Conservation (phyloP, 2,329 filamentous ascomycete genomes). For the Xylariaceae sp. region DNA sequence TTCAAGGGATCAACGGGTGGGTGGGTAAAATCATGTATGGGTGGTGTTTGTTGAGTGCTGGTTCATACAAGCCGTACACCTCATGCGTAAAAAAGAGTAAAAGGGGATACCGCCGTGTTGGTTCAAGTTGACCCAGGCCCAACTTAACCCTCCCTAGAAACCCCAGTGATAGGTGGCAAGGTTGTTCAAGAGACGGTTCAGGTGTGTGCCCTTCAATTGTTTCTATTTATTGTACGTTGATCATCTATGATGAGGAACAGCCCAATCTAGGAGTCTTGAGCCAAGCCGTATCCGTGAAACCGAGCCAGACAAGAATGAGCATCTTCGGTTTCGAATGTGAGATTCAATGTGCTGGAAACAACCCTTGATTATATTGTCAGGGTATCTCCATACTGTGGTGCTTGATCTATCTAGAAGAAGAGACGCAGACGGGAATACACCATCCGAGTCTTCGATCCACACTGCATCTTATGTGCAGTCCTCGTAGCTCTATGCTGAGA, state of each 20-base stretch:
- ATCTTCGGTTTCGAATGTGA: background rate
- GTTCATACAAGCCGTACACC: background rate
- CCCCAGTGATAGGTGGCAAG: background rate
- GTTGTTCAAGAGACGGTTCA: background rate
- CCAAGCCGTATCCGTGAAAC: background rate
- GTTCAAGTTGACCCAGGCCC: background rate
- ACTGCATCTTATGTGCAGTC: background rate
- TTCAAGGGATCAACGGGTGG: no score
- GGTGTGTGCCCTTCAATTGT: background rate
- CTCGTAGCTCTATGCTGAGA: background rate
- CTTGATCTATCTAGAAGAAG: background rate
- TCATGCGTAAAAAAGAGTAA: no score
- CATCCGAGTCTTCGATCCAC: background rate
- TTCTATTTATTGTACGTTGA: slow-evolving; percentile 1
- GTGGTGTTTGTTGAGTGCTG: background rate
- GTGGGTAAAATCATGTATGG: no score
- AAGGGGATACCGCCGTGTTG: no score
- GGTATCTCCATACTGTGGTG: background rate
- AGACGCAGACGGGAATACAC: background rate
- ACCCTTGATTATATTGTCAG: background rate
- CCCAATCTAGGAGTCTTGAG: background rate
- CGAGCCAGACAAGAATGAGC: background rate
- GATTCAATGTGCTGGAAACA: background rate
- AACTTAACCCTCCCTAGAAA: background rate
- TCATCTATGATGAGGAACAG: slow-evolving; percentile 5